These are phyloP conservation scores for Roridomyces roridus DNA, from an alignment of 768 basidiomycete genomes.

Conservation along the genomic window DNA sequence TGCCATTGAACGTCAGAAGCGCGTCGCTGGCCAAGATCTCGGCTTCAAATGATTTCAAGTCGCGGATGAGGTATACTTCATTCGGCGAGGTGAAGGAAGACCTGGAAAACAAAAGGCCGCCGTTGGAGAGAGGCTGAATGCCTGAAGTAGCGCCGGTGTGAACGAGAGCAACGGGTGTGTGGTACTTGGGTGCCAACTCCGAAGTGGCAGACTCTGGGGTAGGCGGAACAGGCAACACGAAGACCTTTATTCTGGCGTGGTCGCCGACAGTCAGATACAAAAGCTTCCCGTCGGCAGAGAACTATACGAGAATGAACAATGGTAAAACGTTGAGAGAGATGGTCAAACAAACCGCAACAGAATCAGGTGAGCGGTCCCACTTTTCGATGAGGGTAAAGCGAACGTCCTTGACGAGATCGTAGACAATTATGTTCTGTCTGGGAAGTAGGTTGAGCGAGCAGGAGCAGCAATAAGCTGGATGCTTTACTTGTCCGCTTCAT, in stretches of 20 bases:
- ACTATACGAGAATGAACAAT: conserved; percentile 49
- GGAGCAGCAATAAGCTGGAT: not conserved
- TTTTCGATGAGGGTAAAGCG: conserved; percentile 76
- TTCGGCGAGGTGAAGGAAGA: conserved; percentile 83
- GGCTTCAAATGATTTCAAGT: conserved; percentile 50
- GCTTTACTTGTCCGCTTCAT: conserved; percentile 81
- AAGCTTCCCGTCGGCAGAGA: conserved; percentile 71
- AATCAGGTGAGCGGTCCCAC: conserved; percentile 85
- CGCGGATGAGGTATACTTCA: conserved; percentile 71
- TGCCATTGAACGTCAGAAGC: conserved; percentile 34
- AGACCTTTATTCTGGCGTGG: conserved; percentile 77
- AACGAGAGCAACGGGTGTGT: conserved; percentile 65
- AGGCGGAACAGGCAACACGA: conserved; percentile 67
- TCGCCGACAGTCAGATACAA: conserved; percentile 83
- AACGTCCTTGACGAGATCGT: conserved; percentile 71
- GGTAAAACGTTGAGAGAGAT: not conserved
- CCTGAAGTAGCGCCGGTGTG: conserved; percentile 61
- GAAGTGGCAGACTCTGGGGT: conserved; percentile 68
- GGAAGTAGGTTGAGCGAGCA: not conserved
- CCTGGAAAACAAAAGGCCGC: conserved; percentile 72
- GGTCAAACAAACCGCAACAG: conserved; percentile 56
- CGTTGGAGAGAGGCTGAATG: conserved; percentile 63
- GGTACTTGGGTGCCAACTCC: conserved; percentile 50
- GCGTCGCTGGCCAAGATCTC: conserved; percentile 41
- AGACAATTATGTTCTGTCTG: conserved; percentile 80